Percentiles rank a stretch among this genome's conserved stretches.
Evolutionary conservation across 2,329 filamentous ascomycete species (phyloP).

Genomic region (Onygenales sp.): DNA sequence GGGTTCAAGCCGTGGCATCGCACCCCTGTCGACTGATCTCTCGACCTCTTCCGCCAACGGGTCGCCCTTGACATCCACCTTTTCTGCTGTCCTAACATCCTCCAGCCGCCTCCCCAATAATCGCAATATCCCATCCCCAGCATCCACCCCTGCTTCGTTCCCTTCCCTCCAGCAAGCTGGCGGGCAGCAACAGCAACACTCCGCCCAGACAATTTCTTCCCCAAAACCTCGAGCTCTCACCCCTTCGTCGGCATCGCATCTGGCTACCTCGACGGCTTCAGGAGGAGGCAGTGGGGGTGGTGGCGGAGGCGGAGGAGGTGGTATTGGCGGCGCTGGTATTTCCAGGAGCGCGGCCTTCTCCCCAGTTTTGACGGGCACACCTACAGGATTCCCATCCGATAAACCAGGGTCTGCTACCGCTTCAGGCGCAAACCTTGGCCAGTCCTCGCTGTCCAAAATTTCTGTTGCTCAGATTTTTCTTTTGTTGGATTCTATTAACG

Average conservation of each 20-base stretch:
- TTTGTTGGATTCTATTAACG: constrained; percentile 85
- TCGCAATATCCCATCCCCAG: constrained; percentile 44
- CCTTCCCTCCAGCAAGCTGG: constrained; percentile 41
- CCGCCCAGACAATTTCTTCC: constrained; percentile 46
- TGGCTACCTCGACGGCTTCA: constrained; percentile 47
- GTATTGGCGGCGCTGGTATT: constrained; percentile 45
- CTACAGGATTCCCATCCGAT: constrained; percentile 42
- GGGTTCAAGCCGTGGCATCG: constrained; percentile 47
- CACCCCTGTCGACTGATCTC: constrained; percentile 48
- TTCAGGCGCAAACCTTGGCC: constrained; percentile 36
- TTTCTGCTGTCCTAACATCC: constrained; percentile 43
- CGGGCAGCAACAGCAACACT: constrained; percentile 43
- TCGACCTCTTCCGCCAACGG: constrained; percentile 31
- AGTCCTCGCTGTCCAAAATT: constrained; percentile 73
- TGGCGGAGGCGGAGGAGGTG: constrained; percentile 43
- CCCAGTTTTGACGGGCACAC: constrained; percentile 48
- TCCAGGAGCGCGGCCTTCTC: constrained; percentile 51
- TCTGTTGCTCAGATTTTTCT: constrained; percentile 93
- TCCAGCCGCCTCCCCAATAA: constrained; percentile 41
- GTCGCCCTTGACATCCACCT: constrained; percentile 41
- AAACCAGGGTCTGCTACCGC: constrained; percentile 32
- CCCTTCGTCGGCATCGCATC: constrained; percentile 45
- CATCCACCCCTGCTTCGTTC: constrained; percentile 46
- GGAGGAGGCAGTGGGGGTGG: constrained; percentile 42
- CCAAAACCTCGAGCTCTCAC: constrained; percentile 47